These are phyloP conservation scores for Lactifluus piperatus DNA, from an alignment of 768 basidiomycete genomes.

Conservation along the genomic window DNA sequence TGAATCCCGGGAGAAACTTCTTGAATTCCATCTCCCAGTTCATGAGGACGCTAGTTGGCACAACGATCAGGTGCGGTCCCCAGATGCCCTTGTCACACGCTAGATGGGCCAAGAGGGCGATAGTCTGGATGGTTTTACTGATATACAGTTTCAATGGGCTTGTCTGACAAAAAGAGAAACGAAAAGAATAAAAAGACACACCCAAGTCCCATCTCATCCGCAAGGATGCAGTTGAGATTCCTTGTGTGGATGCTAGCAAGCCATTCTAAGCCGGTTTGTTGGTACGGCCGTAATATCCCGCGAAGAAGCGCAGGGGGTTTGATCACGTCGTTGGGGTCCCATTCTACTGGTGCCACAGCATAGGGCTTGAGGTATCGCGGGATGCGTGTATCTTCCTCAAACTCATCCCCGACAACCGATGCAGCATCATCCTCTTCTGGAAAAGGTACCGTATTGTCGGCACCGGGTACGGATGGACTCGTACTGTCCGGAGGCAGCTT, in stretches of 20 bases:
- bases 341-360: constrained; percentile 62
- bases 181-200: constrained; percentile 33
- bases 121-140: constrained; percentile 96
- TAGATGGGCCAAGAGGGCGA: constrained; percentile 85
- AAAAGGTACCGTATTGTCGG: constrained; percentile 22
- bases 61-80: constrained; percentile 90
- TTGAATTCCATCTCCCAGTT: constrained; percentile 99
- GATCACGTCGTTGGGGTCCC: constrained; percentile 51
- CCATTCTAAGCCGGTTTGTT: constrained; percentile 92
- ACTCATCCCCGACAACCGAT: constrained; percentile 26
- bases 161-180: neutral
- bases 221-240: constrained; percentile 74
- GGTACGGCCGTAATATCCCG: constrained; percentile 85
- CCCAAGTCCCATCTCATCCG: constrained; percentile 95
- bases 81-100: constrained; percentile 86
- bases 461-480: neutral
- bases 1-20: constrained; percentile 87
- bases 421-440: constrained; percentile 30
- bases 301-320: constrained; percentile 70
- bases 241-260: constrained; percentile 79
- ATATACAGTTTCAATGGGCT: constrained; percentile 5
- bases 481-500: neutral
- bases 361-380: constrained; percentile 51
- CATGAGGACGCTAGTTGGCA: constrained; percentile 86
- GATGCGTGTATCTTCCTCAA: constrained; percentile 33